Evolutionary conservation across 805 yeast genomes (phyloP).

Genomic region (Yueomyces sinensis): DNA sequence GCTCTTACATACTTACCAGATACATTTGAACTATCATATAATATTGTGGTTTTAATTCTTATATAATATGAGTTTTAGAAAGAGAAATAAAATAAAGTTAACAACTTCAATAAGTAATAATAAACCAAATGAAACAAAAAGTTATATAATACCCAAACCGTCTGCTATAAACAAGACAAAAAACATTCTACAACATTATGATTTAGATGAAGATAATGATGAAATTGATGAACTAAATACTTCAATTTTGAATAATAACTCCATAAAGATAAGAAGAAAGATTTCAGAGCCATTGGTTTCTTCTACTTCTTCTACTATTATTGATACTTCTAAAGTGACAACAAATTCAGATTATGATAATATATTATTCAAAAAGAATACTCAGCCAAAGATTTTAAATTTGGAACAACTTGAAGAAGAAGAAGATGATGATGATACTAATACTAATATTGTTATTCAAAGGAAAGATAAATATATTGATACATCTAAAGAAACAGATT

Average conservation of each 20-base stretch:
- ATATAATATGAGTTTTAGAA: slow-evolving; percentile 2
- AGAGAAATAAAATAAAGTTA: slow-evolving; percentile 4
- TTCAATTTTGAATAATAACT: slow-evolving; percentile 4
- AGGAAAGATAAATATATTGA: background rate
- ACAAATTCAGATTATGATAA: background rate
- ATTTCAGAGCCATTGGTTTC: too few relatives aligned
- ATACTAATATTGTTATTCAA: background rate
- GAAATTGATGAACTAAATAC: too few relatives aligned
- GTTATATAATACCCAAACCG: background rate
- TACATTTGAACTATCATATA: too few relatives aligned
- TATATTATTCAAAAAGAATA: background rate
- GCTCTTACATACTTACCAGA: too few relatives aligned
- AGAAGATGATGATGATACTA: background rate
- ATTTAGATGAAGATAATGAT: slow-evolving; percentile 1
- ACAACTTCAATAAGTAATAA: too few relatives aligned
- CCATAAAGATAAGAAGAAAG: background rate
- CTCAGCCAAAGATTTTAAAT: background rate
- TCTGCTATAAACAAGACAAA: too few relatives aligned
- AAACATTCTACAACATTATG: background rate
- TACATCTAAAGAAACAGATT: slow-evolving; percentile 9
- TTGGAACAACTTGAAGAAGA: slow-evolving; percentile 1
- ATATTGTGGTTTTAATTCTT: slow-evolving; percentile 2
- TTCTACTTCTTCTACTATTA: too few relatives aligned
- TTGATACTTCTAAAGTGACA: too few relatives aligned
- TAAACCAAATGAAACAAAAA: too few relatives aligned